Evolutionary conservation across 306 rosid species (phyloP).

Genomic region (Prinsepia uniflora): DNA sequence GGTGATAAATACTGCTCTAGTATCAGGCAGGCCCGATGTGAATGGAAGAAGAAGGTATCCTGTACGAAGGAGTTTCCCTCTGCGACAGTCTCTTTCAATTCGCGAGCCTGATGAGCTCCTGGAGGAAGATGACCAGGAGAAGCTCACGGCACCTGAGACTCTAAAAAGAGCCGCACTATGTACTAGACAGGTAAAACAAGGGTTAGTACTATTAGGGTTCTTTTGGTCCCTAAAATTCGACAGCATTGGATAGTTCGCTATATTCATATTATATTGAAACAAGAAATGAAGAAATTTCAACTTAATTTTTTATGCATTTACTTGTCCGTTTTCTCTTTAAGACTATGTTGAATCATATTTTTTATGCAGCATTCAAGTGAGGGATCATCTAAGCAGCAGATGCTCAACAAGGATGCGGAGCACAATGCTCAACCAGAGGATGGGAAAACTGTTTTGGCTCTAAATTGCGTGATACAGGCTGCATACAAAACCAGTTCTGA

Average conservation of each 20-base stretch:
- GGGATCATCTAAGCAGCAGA: slow-evolving; percentile 26
- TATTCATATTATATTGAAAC: too few relatives aligned
- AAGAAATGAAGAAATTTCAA: too few relatives aligned
- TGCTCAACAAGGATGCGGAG: slow-evolving; percentile 14
- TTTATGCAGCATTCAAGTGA: slow-evolving; percentile 35
- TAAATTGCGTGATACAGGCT: slow-evolving; percentile 32
- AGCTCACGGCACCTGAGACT: slow-evolving; percentile 15
- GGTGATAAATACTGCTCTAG: slow-evolving; percentile 3
- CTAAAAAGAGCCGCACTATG: slow-evolving; percentile 6
- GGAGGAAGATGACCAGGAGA: slow-evolving; percentile 2
- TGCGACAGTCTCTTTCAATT: slow-evolving; percentile 18
- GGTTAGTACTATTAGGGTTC: background rate
- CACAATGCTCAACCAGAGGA: slow-evolving; percentile 22
- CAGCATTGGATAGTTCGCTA: too few relatives aligned
- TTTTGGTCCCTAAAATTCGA: too few relatives aligned
- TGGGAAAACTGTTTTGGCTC: slow-evolving; percentile 24
- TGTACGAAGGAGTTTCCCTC: slow-evolving; percentile 29
- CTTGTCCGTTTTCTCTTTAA: background rate
- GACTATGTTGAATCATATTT: slow-evolving; percentile 13
- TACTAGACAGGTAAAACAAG: slow-evolving; percentile 32
- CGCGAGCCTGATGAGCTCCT: slow-evolving; percentile 24
- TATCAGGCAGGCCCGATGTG: slow-evolving; percentile 15
- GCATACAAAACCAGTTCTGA: slow-evolving; percentile 19
- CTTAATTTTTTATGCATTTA: background rate
- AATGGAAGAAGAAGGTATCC: slow-evolving; percentile 30